Percentiles rank a stretch among this genome's conserved stretches.
Conservation (phyloP, 148 eudicot genomes). For the Spergularia bocconei region DNA sequence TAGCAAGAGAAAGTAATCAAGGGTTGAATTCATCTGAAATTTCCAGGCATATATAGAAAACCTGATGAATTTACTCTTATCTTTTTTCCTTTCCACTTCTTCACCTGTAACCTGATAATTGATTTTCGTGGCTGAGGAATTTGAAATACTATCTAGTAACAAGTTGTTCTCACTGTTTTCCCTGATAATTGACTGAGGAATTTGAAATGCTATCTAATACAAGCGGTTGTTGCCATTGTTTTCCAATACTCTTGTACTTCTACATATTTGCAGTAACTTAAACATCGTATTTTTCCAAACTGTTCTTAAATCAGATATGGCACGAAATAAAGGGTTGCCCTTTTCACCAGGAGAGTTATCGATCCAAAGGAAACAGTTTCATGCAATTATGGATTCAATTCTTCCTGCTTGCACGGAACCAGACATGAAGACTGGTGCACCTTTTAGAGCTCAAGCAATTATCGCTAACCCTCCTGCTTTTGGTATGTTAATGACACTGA, state of each 20-base stretch:
- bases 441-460: conserved; percentile 85
- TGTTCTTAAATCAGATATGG: conserved; percentile 60
- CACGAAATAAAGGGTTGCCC: conserved; percentile 84
- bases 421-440: conserved; percentile 62
- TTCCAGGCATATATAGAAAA: not conserved
- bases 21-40: not conserved
- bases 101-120: not conserved
- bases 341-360: conserved; percentile 69
- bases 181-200: too few relatives aligned
- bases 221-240: too few relatives aligned
- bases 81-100: too few relatives aligned
- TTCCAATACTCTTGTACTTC: too few relatives aligned
- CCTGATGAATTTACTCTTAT: not conserved
- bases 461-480: conserved; percentile 94
- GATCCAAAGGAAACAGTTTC: conserved; percentile 73
- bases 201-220: too few relatives aligned
- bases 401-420: conserved; percentile 91
- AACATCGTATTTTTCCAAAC: not conserved
- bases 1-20: not conserved
- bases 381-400: conserved; percentile 72
- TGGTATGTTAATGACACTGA: conserved; percentile 45
- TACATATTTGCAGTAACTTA: not conserved
- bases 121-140: not conserved
- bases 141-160: not conserved
- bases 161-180: too few relatives aligned